Evolutionary conservation across 371 early-diverging fungal genomes (phyloP).

Genomic region (Gilbertella persicaria): DNA sequence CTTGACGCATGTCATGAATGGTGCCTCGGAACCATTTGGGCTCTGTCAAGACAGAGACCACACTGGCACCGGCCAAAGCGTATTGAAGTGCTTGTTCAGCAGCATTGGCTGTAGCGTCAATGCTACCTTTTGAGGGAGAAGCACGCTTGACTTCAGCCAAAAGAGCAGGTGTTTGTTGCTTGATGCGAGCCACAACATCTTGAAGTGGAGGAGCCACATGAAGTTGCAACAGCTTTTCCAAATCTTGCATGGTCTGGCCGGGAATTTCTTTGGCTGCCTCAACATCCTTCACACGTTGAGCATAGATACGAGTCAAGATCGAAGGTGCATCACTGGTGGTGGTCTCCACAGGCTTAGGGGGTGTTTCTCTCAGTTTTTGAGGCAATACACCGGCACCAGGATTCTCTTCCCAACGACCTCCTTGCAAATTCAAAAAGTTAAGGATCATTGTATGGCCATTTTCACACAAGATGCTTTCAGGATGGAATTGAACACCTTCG

Average conservation of each 20-base stretch:
- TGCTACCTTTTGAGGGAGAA: conserved; percentile 94
- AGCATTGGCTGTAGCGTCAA: conserved; percentile 80
- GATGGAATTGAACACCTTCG: conserved; percentile 97
- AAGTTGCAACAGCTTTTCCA: conserved; percentile 68
- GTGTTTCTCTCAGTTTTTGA: conserved; percentile 17
- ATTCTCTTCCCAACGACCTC: conserved; percentile 87
- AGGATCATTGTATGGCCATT: conserved; percentile 82
- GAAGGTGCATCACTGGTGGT: conserved; percentile 36
- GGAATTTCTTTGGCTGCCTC: conserved; percentile 68
- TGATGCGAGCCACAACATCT: conserved; percentile 76
- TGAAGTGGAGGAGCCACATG: conserved; percentile 78
- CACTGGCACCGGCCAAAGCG: conserved; percentile 87
- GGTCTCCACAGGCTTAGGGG: background rate
- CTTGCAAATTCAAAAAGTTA: conserved; percentile 86
- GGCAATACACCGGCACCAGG: conserved; percentile 51
- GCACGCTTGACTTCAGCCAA: conserved; percentile 98
- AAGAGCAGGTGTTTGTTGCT: conserved; percentile 64
- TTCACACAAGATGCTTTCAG: conserved; percentile 93
- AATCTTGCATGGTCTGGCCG: conserved; percentile 70
- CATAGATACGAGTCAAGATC: conserved; percentile 71
- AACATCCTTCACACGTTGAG: conserved; percentile 82
- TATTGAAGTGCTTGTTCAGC: conserved; percentile 85
- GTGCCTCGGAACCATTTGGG: conserved; percentile 97
- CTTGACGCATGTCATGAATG: conserved; percentile 86
- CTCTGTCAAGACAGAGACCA: conserved; percentile 96